A percentile compares a stretch with the other conserved stretches of the same genome.
Conservation (phyloP, 2,329 filamentous ascomycete genomes). For the Sarocladiaceae sp. region DNA sequence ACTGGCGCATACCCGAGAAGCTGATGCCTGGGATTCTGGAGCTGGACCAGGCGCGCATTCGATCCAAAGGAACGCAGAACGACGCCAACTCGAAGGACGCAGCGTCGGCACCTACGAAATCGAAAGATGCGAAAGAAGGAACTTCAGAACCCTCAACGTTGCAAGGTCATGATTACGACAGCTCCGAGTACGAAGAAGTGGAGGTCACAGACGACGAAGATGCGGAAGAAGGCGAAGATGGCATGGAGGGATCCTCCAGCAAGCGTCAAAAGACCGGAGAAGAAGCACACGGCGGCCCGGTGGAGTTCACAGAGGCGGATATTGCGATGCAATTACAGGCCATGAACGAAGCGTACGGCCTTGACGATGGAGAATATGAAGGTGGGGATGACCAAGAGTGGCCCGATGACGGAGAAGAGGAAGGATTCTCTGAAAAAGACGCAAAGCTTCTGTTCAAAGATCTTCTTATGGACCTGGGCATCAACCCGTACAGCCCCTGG, state of each 20-base stretch:
- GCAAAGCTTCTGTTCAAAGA: slow-evolving; percentile 75
- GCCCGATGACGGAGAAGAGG: slow-evolving; percentile 66
- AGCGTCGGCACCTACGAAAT: slow-evolving; percentile 10
- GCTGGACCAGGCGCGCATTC: slow-evolving; percentile 65
- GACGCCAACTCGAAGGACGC: background rate
- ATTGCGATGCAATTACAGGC: slow-evolving; percentile 86
- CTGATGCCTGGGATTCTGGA: slow-evolving; percentile 71
- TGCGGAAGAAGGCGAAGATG: slow-evolving; percentile 28
- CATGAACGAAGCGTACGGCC: slow-evolving; percentile 79
- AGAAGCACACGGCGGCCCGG: slow-evolving; percentile 48
- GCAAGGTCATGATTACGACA: slow-evolving; percentile 37
- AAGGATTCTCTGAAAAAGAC: slow-evolving; percentile 68
- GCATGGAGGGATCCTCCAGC: slow-evolving; percentile 44
- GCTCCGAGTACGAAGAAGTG: slow-evolving; percentile 71
- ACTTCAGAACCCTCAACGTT: too few relatives aligned
- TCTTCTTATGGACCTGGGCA: slow-evolving; percentile 71
- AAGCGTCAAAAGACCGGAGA: slow-evolving; percentile 40
- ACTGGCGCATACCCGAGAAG: slow-evolving; percentile 90
- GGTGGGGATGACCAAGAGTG: slow-evolving; percentile 54
- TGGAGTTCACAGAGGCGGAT: slow-evolving; percentile 91
- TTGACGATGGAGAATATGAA: slow-evolving; percentile 61
- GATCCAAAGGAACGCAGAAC: slow-evolving; percentile 18
- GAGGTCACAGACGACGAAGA: slow-evolving; percentile 50
- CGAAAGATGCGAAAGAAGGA: too few relatives aligned
- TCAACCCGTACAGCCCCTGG: slow-evolving; percentile 88